phyloP scores from a whole-genome alignment of 2,329 filamentous ascomycete genomes.

The Exophiala spinifera region DNA sequence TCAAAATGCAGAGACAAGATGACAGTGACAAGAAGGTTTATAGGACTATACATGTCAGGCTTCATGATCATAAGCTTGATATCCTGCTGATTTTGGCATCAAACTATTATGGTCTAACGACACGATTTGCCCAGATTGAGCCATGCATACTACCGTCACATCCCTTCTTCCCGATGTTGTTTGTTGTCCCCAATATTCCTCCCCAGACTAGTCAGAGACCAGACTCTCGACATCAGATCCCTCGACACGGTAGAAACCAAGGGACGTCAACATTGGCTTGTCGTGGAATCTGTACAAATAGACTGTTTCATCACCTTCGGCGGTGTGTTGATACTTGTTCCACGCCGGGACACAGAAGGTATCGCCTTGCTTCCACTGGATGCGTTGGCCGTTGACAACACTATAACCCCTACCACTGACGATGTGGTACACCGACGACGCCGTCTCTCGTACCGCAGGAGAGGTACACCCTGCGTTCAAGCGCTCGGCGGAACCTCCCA shows the following conservation, averaged over 20 bases:
- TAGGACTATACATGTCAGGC: too few species aligned
- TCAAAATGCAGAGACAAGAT: too few species aligned
- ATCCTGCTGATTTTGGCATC: too few species aligned
- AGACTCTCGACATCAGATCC: conserved; percentile 42
- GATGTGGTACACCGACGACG: conserved; percentile 55
- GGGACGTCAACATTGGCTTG: conserved; percentile 51
- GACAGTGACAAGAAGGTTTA: too few species aligned
- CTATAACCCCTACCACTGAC: conserved; percentile 44
- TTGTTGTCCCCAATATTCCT: too few species aligned
- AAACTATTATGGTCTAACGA: too few species aligned
- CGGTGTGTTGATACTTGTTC: conserved; percentile 50
- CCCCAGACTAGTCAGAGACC: conserved; percentile 31
- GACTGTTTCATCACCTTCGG: conserved; percentile 35
- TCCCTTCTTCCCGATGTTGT: too few species aligned
- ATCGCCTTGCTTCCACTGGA: conserved; percentile 47
- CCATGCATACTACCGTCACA: too few species aligned
- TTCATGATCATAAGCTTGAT: too few species aligned
- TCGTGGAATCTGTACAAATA: conserved; percentile 54
- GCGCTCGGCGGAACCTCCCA: conserved; percentile 50
- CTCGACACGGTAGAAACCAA: conserved; percentile 50
- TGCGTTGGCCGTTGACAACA: conserved; percentile 30
- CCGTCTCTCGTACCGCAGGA: conserved; percentile 46
- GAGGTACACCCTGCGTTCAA: conserved; percentile 40
- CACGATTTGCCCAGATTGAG: too few species aligned
- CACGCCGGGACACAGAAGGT: conserved; percentile 56